Base-by-base conservation (phyloP, 2,329 filamentous ascomycete genomes). In the Aspergillus sclerotialis region DNA sequence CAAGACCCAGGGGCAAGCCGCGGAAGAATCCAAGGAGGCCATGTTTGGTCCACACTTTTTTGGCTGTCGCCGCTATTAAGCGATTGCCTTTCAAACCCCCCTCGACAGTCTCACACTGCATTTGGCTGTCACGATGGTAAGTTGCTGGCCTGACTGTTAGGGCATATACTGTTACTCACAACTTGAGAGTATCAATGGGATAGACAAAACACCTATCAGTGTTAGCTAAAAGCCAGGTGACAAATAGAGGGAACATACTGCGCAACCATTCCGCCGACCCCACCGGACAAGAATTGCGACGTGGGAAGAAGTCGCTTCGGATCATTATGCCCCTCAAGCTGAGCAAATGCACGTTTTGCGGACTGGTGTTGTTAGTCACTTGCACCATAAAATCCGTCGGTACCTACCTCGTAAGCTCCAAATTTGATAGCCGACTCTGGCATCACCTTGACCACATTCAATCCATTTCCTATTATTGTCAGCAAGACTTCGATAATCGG, bases 371-470 rank as follows among this genome's bases (percentile, higher is more conserved):
- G 34, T 59, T 31, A 57, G 45, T 32, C 32, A 26, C 9, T 27
- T 21, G n/a, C 17, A 12, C 10, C 27, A 17, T 27, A 27, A 5
- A 17, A 42, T 39, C 63, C n/a, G n/a, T n/a, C n/a, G n/a, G n/a
- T n/a, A n/a, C n/a, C 50, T 58, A 76, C 76, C 67, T 98, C 92
- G 56, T 95, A 98, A 13, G 89, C 90, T 40, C 92, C 92, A 59
- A 98, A 98, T 63, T 95, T 94, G 57, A 98, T 94, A 16, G 92
- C 90, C 17, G 90, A 95, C 66, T 98, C 92, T 0, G 92, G 92
- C 87, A 96, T 94, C 40, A 98, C 92, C 63, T 98, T 98, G 53
- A 95, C 63, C 3, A 98, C 88, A 50, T 98, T 98, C 48, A 98
- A 70, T 3, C 92, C 92, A 54, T 98, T 98, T 24, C 92, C 89